Percentiles rank a stretch among this genome's conserved stretches.
Conservation (phyloP, 352 stramenopile genomes). For the Globisporangium cederbergense region DNA sequence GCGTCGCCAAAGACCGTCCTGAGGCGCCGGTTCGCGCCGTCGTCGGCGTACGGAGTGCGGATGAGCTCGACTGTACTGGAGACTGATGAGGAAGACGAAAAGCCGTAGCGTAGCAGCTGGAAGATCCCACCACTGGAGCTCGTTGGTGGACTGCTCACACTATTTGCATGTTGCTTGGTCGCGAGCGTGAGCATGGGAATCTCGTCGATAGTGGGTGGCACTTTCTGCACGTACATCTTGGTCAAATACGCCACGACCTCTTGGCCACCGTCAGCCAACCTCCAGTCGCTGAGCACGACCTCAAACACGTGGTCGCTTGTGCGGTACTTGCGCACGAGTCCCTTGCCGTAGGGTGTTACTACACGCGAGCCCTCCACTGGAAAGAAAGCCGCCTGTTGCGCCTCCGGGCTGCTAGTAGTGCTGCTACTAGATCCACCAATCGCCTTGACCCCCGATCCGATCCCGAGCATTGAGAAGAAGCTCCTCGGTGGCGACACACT, state of each 20-base stretch:
- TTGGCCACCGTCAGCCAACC: conserved; percentile 25
- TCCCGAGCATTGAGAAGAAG: conserved; percentile 67
- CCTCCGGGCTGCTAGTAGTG: not conserved
- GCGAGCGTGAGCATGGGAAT: conserved; percentile 32
- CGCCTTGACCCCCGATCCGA: conserved; percentile 17
- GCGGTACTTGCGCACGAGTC: conserved; percentile 47
- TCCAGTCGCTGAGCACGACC: conserved; percentile 53
- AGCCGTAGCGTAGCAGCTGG: conserved; percentile 63
- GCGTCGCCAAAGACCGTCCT: conserved; percentile 60
- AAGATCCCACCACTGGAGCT: conserved; percentile 53
- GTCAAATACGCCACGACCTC: conserved; percentile 56
- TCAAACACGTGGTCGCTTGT: conserved; percentile 40
- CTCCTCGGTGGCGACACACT: conserved; percentile 54
- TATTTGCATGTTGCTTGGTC: conserved; percentile 10
- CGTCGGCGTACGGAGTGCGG: conserved; percentile 35
- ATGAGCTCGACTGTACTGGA: not conserved
- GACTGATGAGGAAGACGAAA: conserved; percentile 19
- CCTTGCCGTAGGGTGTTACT: conserved; percentile 59
- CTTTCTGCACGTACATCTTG: conserved; percentile 32
- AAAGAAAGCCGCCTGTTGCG: conserved; percentile 6
- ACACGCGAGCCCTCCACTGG: conserved; percentile 37
- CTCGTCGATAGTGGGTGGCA: conserved; percentile 28
- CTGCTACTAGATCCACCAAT: conserved; percentile 6
- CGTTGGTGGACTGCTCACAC: conserved; percentile 19
- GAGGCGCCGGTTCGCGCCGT: conserved; percentile 38